Evolutionary conservation across 331 rosid species (phyloP), one percentile per base, ranked within the genome.

Genomic region (Spiraea crenata): DNA sequence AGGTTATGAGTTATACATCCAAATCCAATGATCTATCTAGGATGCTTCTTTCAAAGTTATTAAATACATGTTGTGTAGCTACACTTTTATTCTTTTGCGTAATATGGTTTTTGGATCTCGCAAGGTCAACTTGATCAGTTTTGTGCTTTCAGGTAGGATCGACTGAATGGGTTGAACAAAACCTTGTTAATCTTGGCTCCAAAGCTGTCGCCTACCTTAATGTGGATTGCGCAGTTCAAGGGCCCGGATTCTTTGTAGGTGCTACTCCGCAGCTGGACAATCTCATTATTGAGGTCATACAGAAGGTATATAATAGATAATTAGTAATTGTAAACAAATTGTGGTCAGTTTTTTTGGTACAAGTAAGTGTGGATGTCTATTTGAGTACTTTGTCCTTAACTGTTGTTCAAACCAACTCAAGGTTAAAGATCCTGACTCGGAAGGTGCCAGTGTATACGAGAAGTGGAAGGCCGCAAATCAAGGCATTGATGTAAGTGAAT

Each of bases 131-230:
- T 69, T 69, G 15, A 59, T 77, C 67, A 45, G 12, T 69, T 38
- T 31, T 80, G 55, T 51, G 64, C 48, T 63, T 66, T 13, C 72
- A 93, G 99, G 88, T 93, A 66, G 99, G 99, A 79, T 93, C 99
- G 20, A 89, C 97, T 1, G 99, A 93, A 75, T 93, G 99, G 99
- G 99, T 93, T 72, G 99, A 93, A 78, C 91, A 93, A 57, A 93
- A 93, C 86, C 86, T 91, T 61, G 66, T 83, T 70, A 91, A 86
- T 83, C 82, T 93, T 45, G 89, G 87, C 57, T 67, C 92, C 58
- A 89, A 89, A 84, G 93, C 95, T 12, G 85, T 93, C 41, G 95
- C 96, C 47, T 93, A 93, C 80, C 96, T 93, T 71, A 93, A 93
- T 79, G 99, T 93, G 56, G 99, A 93, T 47, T 90, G 99, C 70